Conservation (phyloP, 441 rosid species). For the Gossypium schwendimanii region DNA sequence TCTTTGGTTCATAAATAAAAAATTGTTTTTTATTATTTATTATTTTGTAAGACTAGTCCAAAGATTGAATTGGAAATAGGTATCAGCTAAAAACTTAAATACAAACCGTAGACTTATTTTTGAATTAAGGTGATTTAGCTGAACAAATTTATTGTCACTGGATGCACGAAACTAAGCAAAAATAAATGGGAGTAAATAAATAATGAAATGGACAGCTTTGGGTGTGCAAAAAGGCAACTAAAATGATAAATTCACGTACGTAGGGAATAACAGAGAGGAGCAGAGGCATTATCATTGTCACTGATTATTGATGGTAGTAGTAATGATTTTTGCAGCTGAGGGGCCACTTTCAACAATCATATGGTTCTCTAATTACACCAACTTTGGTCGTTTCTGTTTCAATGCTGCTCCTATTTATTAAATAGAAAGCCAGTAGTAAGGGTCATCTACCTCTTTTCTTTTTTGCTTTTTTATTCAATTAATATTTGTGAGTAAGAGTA, state of each 20-base stretch:
- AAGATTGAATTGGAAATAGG: too few relatives aligned
- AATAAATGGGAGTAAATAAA: neutral
- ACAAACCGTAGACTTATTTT: too few relatives aligned
- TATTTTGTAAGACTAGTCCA: too few relatives aligned
- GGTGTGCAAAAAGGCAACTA: neutral
- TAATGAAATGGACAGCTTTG: neutral
- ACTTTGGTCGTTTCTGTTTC: neutral
- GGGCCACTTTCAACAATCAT: conserved; percentile 1
- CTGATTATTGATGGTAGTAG: neutral
- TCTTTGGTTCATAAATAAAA: neutral
- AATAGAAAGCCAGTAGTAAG: neutral
- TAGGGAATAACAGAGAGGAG: neutral
- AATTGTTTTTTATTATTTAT: neutral
- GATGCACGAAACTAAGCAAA: too few relatives aligned
- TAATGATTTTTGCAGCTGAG: neutral
- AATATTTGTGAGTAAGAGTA: neutral
- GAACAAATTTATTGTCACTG: neutral
- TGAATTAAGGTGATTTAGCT: neutral
- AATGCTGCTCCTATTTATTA: neutral
- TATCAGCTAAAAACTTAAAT: too few relatives aligned
- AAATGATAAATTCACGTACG: neutral
- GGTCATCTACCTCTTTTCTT: neutral
- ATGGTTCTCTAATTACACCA: neutral
- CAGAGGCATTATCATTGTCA: neutral
- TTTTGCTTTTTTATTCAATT: neutral